Evolutionary conservation across 2,329 filamentous ascomycete species (phyloP).

Genomic region (Colletotrichum sp.): DNA sequence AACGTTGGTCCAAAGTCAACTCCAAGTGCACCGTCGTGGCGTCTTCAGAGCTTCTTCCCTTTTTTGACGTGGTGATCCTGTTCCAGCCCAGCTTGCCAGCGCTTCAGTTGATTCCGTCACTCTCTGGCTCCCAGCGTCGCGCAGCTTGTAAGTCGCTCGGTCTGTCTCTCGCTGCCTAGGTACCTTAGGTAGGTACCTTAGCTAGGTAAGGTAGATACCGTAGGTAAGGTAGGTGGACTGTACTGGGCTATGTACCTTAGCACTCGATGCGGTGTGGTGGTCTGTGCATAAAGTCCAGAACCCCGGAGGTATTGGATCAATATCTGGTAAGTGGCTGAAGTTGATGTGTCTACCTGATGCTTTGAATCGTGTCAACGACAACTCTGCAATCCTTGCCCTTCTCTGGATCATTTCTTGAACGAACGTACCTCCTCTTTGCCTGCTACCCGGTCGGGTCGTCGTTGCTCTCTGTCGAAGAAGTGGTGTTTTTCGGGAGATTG

Average conservation of each 20-base stretch:
- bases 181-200: background rate
- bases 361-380: background rate
- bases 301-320: background rate
- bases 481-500: background rate
- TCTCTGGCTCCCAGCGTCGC: background rate
- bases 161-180: background rate
- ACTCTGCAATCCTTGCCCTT: background rate
- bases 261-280: background rate
- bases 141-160: background rate
- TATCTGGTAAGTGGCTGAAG: background rate
- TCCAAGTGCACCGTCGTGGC: background rate
- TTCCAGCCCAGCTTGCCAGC: background rate
- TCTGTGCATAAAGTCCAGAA: background rate
- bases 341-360: background rate
- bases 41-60: background rate
- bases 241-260: background rate
- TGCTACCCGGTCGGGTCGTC: background rate
- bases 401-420: background rate
- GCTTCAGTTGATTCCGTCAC: background rate
- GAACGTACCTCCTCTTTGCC: conserved; percentile 13
- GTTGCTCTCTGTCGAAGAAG: background rate
- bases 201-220: too few relatives aligned
- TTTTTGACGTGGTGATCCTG: background rate
- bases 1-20: background rate
- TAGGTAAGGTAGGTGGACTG: too few relatives aligned